Base-by-base conservation (phyloP, 2,329 filamentous ascomycete species). In the Zelopaecilomyces penicillatus region DNA sequence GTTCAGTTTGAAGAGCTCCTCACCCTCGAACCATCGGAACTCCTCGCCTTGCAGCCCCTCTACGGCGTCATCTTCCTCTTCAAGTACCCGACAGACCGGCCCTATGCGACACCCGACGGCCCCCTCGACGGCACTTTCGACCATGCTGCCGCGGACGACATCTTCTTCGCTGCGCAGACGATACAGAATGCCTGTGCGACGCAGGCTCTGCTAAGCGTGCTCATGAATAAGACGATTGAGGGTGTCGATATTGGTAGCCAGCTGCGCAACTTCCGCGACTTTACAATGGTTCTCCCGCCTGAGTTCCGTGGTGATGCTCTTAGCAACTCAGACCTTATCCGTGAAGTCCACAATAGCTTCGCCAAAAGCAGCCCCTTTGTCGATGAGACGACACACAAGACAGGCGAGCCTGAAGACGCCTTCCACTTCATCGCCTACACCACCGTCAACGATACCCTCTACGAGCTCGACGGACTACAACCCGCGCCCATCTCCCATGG, bases 31-130 rank as follows among this genome's bases (percentile, higher is more conserved):
- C 73, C 87, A 5, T 80, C 87, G 42, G 76, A 78, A 46, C 76
- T 94, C 9, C 75, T 78, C 37, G 70, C 82, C 52, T 76, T 89
- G 31, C 82, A 84, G 55, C 85, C 87, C 12, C 75, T 95, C 43
- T 94, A 95, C 69, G 93, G 93, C 58, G 88, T 98, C 54, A 96
- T 98, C 60, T 98, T 98, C 68, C 87, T 98, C 64, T 98, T 98
- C 82, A 97, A 96, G 70, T 98, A 87, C 68, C 87, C 80, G 41
- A 89, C 81, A 49, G 82, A 85, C 61, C 77, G 66, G 49, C 77
- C 72, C 56, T 83, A 73, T 69, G 79, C 70, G 33, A 65, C 65
- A 49, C 68, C 75, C 36, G 74, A 79, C 45, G 76, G 76, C 37
- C 89, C 90, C 0, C 77, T 81, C 52, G 90, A 97, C 63, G 93